phyloP scores from a whole-genome alignment of 345 rosid genomes.

The Bruguiera sexangula region DNA sequence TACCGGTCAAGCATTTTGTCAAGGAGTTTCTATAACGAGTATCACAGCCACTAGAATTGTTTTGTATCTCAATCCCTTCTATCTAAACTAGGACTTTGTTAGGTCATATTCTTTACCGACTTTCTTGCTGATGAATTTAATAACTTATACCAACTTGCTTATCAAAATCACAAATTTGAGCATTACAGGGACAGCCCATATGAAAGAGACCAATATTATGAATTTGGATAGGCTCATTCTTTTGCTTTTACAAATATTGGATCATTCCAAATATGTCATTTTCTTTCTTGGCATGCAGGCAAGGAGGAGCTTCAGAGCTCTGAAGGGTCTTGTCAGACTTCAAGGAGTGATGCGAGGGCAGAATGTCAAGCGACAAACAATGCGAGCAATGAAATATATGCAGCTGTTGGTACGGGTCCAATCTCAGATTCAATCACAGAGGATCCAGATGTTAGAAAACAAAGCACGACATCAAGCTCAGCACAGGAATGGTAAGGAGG shows the following conservation, averaged over 20 bases:
- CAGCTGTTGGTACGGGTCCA: conserved; percentile 91
- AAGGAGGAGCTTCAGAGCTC: conserved; percentile 83
- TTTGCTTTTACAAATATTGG: background rate
- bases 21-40: background rate
- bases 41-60: background rate
- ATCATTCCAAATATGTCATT: background rate
- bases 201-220: background rate
- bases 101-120: too few relatives aligned
- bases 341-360: conserved; percentile 95
- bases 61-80: background rate
- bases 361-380: conserved; percentile 80
- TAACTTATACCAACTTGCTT: background rate
- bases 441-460: conserved; percentile 83
- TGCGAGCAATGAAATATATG: conserved; percentile 88
- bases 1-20: background rate
- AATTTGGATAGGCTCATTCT: background rate
- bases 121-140: background rate
- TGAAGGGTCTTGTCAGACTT: conserved; percentile 92
- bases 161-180: background rate
- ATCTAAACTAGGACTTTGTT: background rate
- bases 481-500: conserved; percentile 44
- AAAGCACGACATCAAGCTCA: conserved; percentile 61
- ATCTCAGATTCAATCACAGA: conserved; percentile 91
- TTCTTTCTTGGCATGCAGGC: conserved; percentile 46
- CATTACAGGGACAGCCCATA: background rate